Percentiles rank a stretch among this genome's conserved stretches.
Conservation (phyloP, 73 alveolate genomes). For the Tetrahymena borealis region DNA sequence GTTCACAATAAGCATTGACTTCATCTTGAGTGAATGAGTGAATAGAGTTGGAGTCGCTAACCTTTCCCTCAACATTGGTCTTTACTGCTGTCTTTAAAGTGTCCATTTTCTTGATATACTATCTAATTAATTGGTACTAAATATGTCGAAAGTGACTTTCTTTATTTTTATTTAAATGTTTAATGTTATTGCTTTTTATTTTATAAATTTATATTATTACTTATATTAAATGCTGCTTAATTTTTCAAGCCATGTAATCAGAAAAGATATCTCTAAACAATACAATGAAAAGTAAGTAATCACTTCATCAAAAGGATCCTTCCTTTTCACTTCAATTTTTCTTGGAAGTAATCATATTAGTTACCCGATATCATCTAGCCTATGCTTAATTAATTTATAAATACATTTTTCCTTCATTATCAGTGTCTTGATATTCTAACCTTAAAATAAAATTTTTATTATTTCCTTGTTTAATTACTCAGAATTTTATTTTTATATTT, state of each 20-base stretch:
- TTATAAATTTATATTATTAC: neutral
- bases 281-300: neutral
- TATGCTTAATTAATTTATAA: neutral
- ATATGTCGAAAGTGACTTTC: neutral
- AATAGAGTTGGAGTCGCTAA: constrained; percentile 4
- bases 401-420: neutral
- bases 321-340: neutral
- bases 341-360: neutral
- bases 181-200: neutral
- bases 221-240: neutral
- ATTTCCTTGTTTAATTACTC: neutral
- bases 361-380: neutral
- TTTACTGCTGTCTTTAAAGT: neutral
- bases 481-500: neutral
- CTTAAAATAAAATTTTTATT: neutral
- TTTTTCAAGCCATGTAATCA: neutral
- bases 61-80: constrained; percentile 5
- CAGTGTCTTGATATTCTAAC: neutral
- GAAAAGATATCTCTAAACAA: neutral
- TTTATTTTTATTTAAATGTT: neutral
- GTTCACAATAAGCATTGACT: constrained; percentile 25
- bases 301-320: neutral
- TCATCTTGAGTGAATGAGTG: constrained; percentile 33
- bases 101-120: neutral
- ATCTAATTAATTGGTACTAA: neutral